Evolutionary conservation across 352 stramenopile species (phyloP).

Genomic region (Phytophthora pseudosyringae): DNA sequence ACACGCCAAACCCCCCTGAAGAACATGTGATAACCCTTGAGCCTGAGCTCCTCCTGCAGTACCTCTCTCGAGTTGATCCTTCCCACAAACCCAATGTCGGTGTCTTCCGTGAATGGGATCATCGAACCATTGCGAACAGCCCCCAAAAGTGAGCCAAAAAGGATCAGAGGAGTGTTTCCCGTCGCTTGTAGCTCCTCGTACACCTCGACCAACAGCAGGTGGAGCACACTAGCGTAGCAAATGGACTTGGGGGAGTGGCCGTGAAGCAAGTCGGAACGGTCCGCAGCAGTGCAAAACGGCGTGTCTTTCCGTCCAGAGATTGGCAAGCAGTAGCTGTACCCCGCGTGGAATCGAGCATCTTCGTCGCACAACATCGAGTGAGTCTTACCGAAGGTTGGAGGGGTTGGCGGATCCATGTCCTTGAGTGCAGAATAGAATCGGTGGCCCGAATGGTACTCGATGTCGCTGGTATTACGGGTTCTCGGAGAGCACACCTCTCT

Average conservation of each 20-base stretch:
- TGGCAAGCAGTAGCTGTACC: slow-evolving; percentile 49
- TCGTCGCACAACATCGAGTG: slow-evolving; percentile 27
- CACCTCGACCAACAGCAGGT: slow-evolving; percentile 61
- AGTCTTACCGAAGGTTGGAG: slow-evolving; percentile 32
- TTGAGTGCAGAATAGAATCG: slow-evolving; percentile 28
- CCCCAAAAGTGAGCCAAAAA: slow-evolving; percentile 57
- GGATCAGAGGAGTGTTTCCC: slow-evolving; percentile 36
- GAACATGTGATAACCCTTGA: slow-evolving; percentile 64
- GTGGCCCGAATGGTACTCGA: slow-evolving; percentile 26
- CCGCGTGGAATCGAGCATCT: neutral
- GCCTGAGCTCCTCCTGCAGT: slow-evolving; percentile 23
- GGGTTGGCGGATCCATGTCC: slow-evolving; percentile 3
- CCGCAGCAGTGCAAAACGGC: slow-evolving; percentile 46
- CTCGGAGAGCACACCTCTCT: slow-evolving; percentile 17
- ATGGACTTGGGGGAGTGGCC: slow-evolving; percentile 30
- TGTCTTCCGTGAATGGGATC: slow-evolving; percentile 65
- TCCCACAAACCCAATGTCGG: slow-evolving; percentile 48
- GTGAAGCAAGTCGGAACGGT: slow-evolving; percentile 53
- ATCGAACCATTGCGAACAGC: slow-evolving; percentile 52
- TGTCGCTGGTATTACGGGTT: slow-evolving; percentile 4
- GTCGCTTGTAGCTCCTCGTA: slow-evolving; percentile 48
- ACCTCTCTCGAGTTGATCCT: slow-evolving; percentile 12
- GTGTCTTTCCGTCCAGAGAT: slow-evolving; percentile 54
- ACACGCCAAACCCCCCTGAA: slow-evolving; percentile 43
- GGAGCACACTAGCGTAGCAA: slow-evolving; percentile 57